A percentile compares a stretch with the other conserved stretches of the same genome.
phyloP scores from a whole-genome alignment of 345 rosid genomes.

The Carallia pectinifolia region DNA sequence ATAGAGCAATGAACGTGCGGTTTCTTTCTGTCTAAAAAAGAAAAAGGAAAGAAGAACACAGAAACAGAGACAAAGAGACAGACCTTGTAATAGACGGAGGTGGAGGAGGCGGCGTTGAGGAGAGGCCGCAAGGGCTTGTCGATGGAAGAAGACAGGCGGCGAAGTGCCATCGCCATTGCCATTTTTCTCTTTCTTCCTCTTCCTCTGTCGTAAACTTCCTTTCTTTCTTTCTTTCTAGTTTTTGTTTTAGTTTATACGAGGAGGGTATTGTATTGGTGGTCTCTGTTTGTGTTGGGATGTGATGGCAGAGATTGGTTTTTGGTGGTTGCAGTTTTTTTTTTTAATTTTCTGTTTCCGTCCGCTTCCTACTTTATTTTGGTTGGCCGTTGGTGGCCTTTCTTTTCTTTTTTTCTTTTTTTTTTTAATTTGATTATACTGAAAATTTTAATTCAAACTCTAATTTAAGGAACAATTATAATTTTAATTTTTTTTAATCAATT shows the following conservation, averaged over 20 bases:
- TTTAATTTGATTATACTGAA: no score
- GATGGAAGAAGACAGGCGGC: conserved; percentile 83
- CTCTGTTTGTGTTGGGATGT: background rate
- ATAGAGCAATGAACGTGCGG: background rate
- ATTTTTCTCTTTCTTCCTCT: background rate
- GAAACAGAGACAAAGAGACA: background rate
- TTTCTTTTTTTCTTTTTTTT: no score
- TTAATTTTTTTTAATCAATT: no score
- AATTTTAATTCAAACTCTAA: no score
- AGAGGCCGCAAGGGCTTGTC: conserved; percentile 83
- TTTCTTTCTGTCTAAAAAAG: background rate
- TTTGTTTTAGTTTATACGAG: background rate
- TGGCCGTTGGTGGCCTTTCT: background rate
- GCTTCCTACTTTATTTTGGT: background rate
- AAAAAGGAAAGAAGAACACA: background rate
- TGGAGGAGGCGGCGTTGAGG: conserved; percentile 33
- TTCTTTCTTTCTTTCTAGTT: no score
- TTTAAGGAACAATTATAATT: no score
- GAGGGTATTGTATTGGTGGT: background rate
- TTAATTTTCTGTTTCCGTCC: conserved; percentile 6
- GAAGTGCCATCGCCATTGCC: conserved; percentile 89
- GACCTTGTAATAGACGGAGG: conserved; percentile 68
- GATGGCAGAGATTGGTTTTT: conserved; percentile 13
- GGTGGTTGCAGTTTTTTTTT: conserved; percentile 36
- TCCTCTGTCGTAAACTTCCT: no score